Evolutionary conservation across 345 rosid species (phyloP).

Genomic region (Lepidium aucheri): DNA sequence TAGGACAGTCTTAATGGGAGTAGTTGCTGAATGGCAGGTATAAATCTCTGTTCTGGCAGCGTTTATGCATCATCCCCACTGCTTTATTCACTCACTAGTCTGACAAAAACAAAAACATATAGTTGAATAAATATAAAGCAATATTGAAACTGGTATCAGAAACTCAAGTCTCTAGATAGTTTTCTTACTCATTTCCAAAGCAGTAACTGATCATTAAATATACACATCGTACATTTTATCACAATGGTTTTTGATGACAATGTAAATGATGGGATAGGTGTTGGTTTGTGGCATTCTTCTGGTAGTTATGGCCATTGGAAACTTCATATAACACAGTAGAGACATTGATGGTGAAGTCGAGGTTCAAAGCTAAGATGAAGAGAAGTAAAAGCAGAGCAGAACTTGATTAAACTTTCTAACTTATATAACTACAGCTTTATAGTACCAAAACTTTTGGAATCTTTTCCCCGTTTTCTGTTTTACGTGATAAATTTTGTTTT

Average conservation of each 20-base stretch:
- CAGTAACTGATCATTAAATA: not conserved
- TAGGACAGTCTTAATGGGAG: conserved; percentile 66
- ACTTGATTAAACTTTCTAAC: conserved; percentile 30
- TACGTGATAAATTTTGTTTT: conserved; percentile 11
- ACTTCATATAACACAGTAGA: conserved; percentile 79
- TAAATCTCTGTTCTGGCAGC: not conserved
- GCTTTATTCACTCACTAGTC: not conserved
- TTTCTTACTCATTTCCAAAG: not conserved
- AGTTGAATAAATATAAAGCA: not conserved
- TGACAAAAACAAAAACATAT: not conserved
- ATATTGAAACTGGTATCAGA: not conserved
- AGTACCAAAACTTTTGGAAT: conserved; percentile 4
- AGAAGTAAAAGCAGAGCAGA: conserved; percentile 77
- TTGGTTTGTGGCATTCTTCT: conserved; percentile 69
- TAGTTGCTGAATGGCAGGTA: conserved; percentile 95
- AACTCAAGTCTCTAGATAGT: not conserved
- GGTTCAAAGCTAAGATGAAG: conserved; percentile 97
- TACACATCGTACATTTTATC: not conserved
- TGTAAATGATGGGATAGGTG: conserved; percentile 44
- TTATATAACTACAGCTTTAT: conserved; percentile 16
- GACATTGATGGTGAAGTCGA: conserved; percentile 75
- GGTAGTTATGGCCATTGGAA: conserved; percentile 89
- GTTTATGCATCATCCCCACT: not conserved
- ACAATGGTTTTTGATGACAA: not conserved
- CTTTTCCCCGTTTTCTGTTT: conserved; percentile 8